Percentiles rank a stretch among this genome's conserved stretches.
Evolutionary conservation across 192 early-diverging fungal species (phyloP).

Genomic region (Backusella australiensis): DNA sequence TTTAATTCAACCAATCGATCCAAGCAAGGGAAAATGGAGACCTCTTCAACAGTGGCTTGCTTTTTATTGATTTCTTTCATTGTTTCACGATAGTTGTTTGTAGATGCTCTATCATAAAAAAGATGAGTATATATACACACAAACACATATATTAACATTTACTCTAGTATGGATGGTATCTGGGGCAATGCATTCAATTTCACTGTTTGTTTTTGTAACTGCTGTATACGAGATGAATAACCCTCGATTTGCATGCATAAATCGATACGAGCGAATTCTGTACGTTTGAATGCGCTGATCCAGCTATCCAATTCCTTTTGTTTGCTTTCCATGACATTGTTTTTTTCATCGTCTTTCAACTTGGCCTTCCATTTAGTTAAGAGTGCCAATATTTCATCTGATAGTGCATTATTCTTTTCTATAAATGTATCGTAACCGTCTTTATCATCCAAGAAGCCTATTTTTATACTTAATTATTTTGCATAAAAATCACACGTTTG

Average conservation of each 20-base stretch:
- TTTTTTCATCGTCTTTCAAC: background rate
- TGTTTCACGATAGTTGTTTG: background rate
- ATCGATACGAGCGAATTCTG: background rate
- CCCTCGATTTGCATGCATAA: background rate
- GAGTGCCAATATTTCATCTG: background rate
- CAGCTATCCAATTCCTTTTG: background rate
- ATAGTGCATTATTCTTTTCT: background rate
- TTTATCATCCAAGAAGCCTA: background rate
- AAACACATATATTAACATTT: background rate
- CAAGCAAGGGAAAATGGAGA: background rate
- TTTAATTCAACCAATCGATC: background rate
- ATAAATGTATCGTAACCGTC: background rate
- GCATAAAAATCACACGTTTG: background rate
- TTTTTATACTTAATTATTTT: background rate
- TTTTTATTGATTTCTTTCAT: background rate
- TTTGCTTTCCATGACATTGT: background rate
- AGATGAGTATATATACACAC: background rate
- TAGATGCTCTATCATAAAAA: background rate
- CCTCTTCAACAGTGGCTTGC: background rate
- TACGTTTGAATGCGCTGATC: background rate
- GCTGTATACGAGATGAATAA: background rate
- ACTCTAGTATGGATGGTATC: constrained; percentile 7
- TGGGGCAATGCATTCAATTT: constrained; percentile 3
- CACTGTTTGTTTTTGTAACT: background rate
- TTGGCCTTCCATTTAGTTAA: background rate